A percentile compares a stretch with the other conserved stretches of the same genome.
Evolutionary conservation across 129 eudicot species (phyloP).

Genomic region (Flaveria linearis): DNA sequence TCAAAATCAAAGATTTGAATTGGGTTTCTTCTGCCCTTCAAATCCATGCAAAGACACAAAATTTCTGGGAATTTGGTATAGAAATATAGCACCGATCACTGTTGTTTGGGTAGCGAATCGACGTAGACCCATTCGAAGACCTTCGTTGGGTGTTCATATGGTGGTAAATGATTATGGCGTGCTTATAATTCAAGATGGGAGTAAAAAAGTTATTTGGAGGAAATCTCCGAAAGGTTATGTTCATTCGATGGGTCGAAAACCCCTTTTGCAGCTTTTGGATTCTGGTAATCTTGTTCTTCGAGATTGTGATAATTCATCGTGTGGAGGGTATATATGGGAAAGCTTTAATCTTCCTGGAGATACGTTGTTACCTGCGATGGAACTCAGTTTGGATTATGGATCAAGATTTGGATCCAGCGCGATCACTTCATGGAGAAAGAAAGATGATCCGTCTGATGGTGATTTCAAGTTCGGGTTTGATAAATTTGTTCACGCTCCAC

Average conservation of each 20-base stretch:
- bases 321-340: constrained; percentile 38
- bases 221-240: constrained; percentile 19
- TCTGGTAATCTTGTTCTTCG: constrained; percentile 51
- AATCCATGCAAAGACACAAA: constrained; percentile 36
- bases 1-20: constrained; percentile 36
- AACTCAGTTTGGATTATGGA: constrained; percentile 43
- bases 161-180: constrained; percentile 27
- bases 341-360: constrained; percentile 44
- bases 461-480: constrained; percentile 41
- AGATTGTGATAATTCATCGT: constrained; percentile 29
- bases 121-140: constrained; percentile 29
- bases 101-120: constrained; percentile 61
- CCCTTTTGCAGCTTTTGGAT: constrained; percentile 42
- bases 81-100: constrained; percentile 33
- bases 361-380: constrained; percentile 52
- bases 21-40: constrained; percentile 51
- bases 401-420: constrained; percentile 17
- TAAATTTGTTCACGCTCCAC: constrained; percentile 39
- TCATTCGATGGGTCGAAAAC: constrained; percentile 11
- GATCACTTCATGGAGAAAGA: constrained; percentile 50
- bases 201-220: constrained; percentile 34
- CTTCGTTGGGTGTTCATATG: constrained; percentile 23
- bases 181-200: constrained; percentile 27
- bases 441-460: constrained; percentile 49
- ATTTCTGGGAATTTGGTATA: constrained; percentile 52